These are phyloP conservation scores for Pecoramyces ruminantium DNA, from an alignment of 192 early-diverging fungal genomes.

Conservation along the genomic window DNA sequence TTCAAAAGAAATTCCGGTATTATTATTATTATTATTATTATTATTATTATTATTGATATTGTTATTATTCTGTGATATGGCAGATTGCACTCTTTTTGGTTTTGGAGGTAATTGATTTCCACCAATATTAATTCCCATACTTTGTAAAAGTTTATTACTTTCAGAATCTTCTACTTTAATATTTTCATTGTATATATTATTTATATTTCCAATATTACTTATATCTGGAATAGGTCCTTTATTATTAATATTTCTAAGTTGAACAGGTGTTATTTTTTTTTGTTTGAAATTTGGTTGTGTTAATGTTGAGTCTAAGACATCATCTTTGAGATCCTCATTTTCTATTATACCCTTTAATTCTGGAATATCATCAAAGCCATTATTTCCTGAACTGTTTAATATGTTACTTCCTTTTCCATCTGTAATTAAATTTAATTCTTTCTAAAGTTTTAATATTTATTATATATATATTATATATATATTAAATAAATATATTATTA, in stretches of 20 bases:
- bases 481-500: too few relatives aligned
- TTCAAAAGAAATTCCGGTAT: neutral
- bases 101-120: neutral
- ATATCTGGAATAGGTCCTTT: neutral
- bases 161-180: neutral
- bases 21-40: neutral
- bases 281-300: neutral
- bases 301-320: neutral
- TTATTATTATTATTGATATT: neutral
- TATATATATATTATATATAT: too few relatives aligned
- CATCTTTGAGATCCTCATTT: neutral
- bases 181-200: neutral
- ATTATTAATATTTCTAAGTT: neutral
- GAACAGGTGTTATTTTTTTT: neutral
- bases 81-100: neutral
- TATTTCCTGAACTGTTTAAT: neutral
- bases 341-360: neutral
- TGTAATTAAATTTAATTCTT: neutral
- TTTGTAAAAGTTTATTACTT: neutral
- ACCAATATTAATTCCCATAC: neutral
- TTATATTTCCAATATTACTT: neutral
- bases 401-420: neutral
- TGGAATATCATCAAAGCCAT: neutral
- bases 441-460: too few relatives aligned
- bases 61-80: neutral